phyloP scores from a whole-genome alignment of 345 rosid species.

The Lepidium sativum region DNA sequence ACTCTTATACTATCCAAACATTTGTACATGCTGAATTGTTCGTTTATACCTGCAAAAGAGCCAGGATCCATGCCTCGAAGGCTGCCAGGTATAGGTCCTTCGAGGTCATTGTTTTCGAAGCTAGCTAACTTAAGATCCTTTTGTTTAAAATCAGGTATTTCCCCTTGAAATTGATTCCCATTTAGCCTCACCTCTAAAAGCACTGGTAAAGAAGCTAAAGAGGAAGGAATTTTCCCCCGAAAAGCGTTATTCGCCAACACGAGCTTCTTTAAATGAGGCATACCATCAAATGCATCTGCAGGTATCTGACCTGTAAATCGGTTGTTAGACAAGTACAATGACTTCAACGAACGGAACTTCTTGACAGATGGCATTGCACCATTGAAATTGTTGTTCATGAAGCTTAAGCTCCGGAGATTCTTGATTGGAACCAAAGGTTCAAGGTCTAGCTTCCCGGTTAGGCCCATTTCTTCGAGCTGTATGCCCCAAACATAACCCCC shows the following conservation, averaged over 20 bases:
- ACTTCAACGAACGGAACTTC: constrained; percentile 37
- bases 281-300: constrained; percentile 43
- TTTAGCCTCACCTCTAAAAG: constrained; percentile 55
- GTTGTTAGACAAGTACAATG: constrained; percentile 60
- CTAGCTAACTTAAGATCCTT: constrained; percentile 29
- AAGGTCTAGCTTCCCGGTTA: constrained; percentile 38
- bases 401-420: constrained; percentile 47
- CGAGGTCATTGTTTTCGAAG: constrained; percentile 57
- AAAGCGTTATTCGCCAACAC: constrained; percentile 51
- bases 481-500: constrained; percentile 44
- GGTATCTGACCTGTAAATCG: constrained; percentile 47
- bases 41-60: constrained; percentile 47
- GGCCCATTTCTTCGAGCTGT: constrained; percentile 49
- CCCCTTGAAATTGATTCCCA: constrained; percentile 51
- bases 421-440: constrained; percentile 34
- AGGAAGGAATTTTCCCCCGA: constrained; percentile 45
- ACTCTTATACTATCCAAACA: neutral
- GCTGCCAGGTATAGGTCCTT: constrained; percentile 57
- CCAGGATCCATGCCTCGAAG: constrained; percentile 34
- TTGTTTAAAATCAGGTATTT: constrained; percentile 44
- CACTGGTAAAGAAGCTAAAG: constrained; percentile 43
- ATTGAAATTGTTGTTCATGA: constrained; percentile 54
- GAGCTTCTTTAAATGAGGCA: constrained; percentile 51
- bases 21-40: neutral
- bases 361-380: constrained; percentile 51